Conservation (phyloP, 139 green algal genomes). For the Chlamydomonas sphaeroides region DNA sequence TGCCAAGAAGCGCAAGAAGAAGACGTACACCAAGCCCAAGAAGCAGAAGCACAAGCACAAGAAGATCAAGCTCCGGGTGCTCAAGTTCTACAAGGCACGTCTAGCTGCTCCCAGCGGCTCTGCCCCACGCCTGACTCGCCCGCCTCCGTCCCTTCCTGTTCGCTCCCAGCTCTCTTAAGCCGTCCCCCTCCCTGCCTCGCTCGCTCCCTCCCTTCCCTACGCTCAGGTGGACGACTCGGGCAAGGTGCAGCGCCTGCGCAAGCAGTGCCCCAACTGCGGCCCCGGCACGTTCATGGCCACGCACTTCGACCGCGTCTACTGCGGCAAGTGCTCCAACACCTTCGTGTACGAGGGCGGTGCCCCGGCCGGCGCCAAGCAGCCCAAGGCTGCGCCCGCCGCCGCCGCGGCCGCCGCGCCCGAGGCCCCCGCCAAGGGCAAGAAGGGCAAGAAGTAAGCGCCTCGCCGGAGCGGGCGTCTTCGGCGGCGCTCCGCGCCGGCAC, state of each 20-base stretch:
- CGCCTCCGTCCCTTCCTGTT: too few species aligned
- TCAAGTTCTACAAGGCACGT: conserved; percentile 83
- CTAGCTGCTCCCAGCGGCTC: too few species aligned
- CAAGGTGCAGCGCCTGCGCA: conserved; percentile 96
- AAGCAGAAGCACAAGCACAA: conserved; percentile 99
- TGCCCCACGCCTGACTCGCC: too few species aligned
- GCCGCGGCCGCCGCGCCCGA: conserved; percentile 25
- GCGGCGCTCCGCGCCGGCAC: too few species aligned
- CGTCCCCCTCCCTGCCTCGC: background rate
- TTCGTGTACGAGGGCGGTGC: conserved; percentile 66
- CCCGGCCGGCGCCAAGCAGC: conserved; percentile 49
- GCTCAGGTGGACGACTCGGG: conserved; percentile 95
- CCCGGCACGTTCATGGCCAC: conserved; percentile 99
- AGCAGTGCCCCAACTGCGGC: conserved; percentile 96
- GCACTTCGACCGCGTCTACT: conserved; percentile 97
- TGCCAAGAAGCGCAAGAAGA: conserved; percentile 99
- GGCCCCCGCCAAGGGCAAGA: conserved; percentile 57
- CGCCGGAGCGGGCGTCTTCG: too few species aligned
- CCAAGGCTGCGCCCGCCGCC: conserved; percentile 35
- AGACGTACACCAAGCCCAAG: conserved; percentile 99
- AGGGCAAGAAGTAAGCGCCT: conserved; percentile 68
- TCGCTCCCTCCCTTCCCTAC: background rate
- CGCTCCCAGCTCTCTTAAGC: too few species aligned
- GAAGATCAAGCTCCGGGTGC: conserved; percentile 94
- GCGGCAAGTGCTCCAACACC: conserved; percentile 92